These are phyloP conservation scores for Sisymbrium irio DNA, from an alignment of 345 rosid species.

Conservation along the genomic window DNA sequence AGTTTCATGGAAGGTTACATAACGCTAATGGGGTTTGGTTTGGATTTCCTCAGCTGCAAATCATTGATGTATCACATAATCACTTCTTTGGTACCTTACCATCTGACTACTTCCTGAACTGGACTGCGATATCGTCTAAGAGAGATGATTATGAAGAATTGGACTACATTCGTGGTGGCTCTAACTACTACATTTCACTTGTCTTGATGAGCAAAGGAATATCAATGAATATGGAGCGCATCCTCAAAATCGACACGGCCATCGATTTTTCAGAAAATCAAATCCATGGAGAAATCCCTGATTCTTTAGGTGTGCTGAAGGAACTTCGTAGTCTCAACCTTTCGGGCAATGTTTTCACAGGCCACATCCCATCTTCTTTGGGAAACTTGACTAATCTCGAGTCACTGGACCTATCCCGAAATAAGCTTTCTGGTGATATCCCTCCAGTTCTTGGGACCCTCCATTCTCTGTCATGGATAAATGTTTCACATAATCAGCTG, in stretches of 20 bases:
- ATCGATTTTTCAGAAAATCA: neutral
- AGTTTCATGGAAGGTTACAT: slow-evolving; percentile 5
- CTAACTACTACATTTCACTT: neutral
- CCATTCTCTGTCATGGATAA: neutral
- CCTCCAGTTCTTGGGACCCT: neutral
- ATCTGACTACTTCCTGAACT: neutral
- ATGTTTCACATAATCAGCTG: neutral
- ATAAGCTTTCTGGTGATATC: neutral
- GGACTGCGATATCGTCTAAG: neutral
- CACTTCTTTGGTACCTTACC: neutral
- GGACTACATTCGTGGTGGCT: neutral
- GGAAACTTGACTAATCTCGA: neutral
- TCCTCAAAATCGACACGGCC: neutral
- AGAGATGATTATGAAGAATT: neutral
- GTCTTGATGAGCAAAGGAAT: neutral
- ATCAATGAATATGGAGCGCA: neutral
- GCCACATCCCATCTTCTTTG: neutral
- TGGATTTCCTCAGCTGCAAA: neutral
- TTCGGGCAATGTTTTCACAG: neutral
- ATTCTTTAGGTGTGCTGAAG: neutral
- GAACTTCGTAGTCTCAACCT: neutral
- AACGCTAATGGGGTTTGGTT: neutral
- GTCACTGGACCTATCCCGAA: neutral
- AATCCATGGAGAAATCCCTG: neutral
- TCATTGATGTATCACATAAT: slow-evolving; percentile 3